Evolutionary conservation across 495 filamentous ascomycete species (phyloP), one percentile per base, ranked within the genome.

Genomic region (Mycothermus thermophilus): DNA sequence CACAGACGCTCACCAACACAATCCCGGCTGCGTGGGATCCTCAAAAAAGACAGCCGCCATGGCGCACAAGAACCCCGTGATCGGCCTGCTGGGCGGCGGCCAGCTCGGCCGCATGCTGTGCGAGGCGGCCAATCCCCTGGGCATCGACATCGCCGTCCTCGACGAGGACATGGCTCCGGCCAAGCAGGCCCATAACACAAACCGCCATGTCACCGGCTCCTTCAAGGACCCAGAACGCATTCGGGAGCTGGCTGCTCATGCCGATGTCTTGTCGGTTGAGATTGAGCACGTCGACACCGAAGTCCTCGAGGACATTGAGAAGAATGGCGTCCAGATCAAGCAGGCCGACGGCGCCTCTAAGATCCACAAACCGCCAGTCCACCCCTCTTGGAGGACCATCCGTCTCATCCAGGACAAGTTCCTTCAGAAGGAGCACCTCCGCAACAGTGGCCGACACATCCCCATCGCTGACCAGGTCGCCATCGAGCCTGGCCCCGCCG

Each of bases 201-300:
- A 68, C 42, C 60, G 58, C 38, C 86, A 95, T 55, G 72, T 95
- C 27, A 68, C 75, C 22, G 86, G 86, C 29, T 92, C 83, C 1
- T 93, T 93, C 64, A 82, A 79, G 48, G 78, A 93, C 46, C 60
- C 72, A 1, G 71, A 72, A 17, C 76, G 77, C 20, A 79, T 97
- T 40, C 75, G 74, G 11, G 60, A 83, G 50, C 67, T 97, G 7
- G 85, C 92, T 5, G 62, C 70, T 24, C 53, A 67, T 5, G 90
- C 80, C 44, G 84, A 93, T 52, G 71, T 93, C 10, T 57, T 97
- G 20, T 95, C 92, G 6, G 80, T 90, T n/a, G 90, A 97, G 55
- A 96, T 96, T 43, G 90, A 97, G 60, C 90, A 97, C 63, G 86
- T 97, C 36, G 77, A 97, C 46, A 93, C 88, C 27, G 63, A 84